These are phyloP conservation scores for Globisporangium cederbergense DNA, from an alignment of 352 stramenopile species.

Conservation along the genomic window DNA sequence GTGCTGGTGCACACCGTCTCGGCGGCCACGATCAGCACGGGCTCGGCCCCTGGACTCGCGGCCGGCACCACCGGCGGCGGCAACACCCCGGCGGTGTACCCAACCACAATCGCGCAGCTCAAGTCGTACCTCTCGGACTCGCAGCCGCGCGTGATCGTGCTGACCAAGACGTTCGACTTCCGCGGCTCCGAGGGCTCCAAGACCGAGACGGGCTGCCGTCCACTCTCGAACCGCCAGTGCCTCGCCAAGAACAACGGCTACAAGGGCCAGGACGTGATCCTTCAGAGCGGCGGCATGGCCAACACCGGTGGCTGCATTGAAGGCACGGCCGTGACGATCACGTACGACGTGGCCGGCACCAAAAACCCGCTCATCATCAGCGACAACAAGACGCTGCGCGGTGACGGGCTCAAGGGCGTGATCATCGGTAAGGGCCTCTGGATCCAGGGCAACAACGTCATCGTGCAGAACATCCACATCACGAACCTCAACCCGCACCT, in stretches of 20 bases:
- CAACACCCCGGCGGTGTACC: constrained; percentile 27
- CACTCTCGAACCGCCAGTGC: constrained; percentile 36
- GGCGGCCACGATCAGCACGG: constrained; percentile 2
- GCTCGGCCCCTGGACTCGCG: constrained; percentile 19
- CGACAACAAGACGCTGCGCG: constrained; percentile 37
- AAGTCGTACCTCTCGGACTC: constrained; percentile 38
- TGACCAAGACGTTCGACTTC: constrained; percentile 51
- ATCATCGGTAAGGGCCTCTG: constrained; percentile 34
- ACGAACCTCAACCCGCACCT: constrained; percentile 39
- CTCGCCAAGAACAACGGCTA: constrained; percentile 51
- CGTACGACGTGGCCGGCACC: constrained; percentile 35
- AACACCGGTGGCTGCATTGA: constrained; percentile 49
- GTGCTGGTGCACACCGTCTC: constrained; percentile 5
- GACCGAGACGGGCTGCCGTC: constrained; percentile 45
- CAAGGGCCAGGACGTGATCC: constrained; percentile 52
- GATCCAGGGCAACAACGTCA: constrained; percentile 33
- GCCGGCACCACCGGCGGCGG: constrained; percentile 40
- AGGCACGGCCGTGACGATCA: constrained; percentile 29
- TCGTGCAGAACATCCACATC: constrained; percentile 38
- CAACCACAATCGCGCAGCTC: constrained; percentile 35
- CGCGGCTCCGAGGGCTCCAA: constrained; percentile 40
- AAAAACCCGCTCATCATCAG: constrained; percentile 27
- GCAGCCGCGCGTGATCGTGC: constrained; percentile 44
- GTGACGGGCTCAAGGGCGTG: constrained; percentile 25
- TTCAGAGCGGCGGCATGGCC: constrained; percentile 44